These are phyloP conservation scores for Plasmodium vinckei DNA, from an alignment of 169 alveolate species.

Conservation along the genomic window DNA sequence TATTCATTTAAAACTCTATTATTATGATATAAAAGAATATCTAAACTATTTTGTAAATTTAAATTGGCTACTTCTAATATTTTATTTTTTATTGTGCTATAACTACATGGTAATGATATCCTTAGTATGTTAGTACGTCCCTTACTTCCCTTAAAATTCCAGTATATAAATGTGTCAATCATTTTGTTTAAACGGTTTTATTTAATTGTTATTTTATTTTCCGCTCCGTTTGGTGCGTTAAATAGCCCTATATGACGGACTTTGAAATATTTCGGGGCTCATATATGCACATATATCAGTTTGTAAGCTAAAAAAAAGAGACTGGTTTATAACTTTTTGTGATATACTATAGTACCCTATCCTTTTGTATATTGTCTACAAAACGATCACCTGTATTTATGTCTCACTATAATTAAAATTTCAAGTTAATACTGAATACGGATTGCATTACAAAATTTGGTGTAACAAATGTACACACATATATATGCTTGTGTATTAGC, in stretches of 20 bases:
- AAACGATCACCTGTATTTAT: no score
- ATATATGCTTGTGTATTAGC: no score
- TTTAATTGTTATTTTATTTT: not conserved
- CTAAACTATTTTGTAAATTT: slow-evolving; percentile 42
- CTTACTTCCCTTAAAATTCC: slow-evolving; percentile 66
- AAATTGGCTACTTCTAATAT: slow-evolving; percentile 41
- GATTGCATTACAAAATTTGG: no score
- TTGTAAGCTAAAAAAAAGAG: no score
- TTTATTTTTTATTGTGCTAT: slow-evolving; percentile 58
- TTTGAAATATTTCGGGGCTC: no score
- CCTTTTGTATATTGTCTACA: no score
- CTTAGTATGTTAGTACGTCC: slow-evolving; percentile 53
- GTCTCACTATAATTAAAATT: no score
- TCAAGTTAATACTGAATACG: no score
- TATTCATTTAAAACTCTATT: slow-evolving; percentile 56
- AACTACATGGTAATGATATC: slow-evolving; percentile 67
- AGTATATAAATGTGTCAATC: slow-evolving; percentile 58
- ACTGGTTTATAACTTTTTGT: no score
- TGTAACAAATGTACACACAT: no score
- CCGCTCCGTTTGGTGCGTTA: not conserved
- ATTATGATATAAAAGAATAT: slow-evolving; percentile 60
- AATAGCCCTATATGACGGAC: not conserved
- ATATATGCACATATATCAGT: no score
- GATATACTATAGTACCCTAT: no score
- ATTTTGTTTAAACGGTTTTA: not conserved